Evolutionary conservation across 306 rosid species (phyloP).

Genomic region (Astragalus membranaceus): DNA sequence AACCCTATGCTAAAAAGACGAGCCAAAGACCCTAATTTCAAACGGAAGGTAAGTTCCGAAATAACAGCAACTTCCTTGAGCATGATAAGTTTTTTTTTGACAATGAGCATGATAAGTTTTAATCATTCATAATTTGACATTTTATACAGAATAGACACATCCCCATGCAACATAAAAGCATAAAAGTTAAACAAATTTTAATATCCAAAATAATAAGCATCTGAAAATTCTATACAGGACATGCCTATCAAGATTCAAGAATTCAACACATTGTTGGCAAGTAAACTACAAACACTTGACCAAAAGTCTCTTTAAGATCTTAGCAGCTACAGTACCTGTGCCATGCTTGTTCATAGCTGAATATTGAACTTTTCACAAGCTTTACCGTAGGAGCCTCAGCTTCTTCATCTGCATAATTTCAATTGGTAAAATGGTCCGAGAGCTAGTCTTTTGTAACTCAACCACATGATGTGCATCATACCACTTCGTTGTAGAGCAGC

Average conservation of each 20-base stretch:
- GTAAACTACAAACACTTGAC: background rate
- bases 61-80: background rate
- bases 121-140: background rate
- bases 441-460: slow-evolving; percentile 14
- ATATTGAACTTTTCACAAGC: slow-evolving; percentile 87
- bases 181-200: background rate
- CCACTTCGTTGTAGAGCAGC: slow-evolving; percentile 84
- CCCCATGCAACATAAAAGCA: background rate
- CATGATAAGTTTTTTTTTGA: slow-evolving; percentile 14
- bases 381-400: slow-evolving; percentile 63
- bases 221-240: slow-evolving; percentile 6
- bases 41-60: slow-evolving; percentile 5
- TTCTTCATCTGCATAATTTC: slow-evolving; percentile 58
- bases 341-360: slow-evolving; percentile 98
- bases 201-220: slow-evolving; percentile 2
- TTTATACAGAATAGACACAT: background rate
- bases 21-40: background rate
- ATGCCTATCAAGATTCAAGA: background rate
- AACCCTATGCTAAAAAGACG: background rate
- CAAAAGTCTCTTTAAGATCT: background rate
- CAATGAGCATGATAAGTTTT: slow-evolving; percentile 9
- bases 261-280: background rate
- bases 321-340: slow-evolving; percentile 62
- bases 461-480: slow-evolving; percentile 32
- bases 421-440: slow-evolving; percentile 30